phyloP scores from a whole-genome alignment of 108 stramenopile species.

The Nitzschia putrida region DNA sequence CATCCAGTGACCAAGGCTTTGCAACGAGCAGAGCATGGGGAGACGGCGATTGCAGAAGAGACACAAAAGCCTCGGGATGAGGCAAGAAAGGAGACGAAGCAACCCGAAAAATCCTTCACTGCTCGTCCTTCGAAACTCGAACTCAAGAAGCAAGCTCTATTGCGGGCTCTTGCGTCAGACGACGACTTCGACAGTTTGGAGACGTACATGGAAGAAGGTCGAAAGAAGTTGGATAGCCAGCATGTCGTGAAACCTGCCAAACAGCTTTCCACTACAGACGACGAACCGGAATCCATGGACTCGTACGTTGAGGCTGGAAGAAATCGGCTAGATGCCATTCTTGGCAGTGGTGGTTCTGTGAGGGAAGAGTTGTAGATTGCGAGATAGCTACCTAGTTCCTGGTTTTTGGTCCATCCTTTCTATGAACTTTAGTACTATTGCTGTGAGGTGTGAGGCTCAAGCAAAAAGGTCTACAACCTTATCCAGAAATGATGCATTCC shows the following conservation, averaged over 20 bases:
- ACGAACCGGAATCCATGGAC: constrained; percentile 43
- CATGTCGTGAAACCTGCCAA: constrained; percentile 40
- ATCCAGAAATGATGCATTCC: no score
- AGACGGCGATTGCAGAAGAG: not conserved
- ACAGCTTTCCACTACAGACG: constrained; percentile 35
- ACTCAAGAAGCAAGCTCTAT: not conserved
- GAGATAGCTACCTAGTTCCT: no score
- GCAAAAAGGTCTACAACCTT: no score
- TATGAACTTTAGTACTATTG: no score
- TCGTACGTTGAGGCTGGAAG: constrained; percentile 32
- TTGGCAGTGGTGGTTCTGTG: not conserved
- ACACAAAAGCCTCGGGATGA: not conserved
- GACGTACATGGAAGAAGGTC: not conserved
- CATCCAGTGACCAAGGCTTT: constrained; percentile 3
- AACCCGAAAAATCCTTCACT: not conserved
- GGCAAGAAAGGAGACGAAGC: not conserved
- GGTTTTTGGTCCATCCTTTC: no score
- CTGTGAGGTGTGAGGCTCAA: no score
- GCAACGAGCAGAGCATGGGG: not conserved
- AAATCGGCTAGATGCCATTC: constrained; percentile 10
- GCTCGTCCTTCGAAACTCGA: not conserved
- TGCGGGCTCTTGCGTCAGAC: not conserved
- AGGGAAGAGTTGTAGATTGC: not conserved
- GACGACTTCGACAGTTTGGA: constrained; percentile 14
- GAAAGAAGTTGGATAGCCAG: constrained; percentile 12